Base-by-base conservation (phyloP, 2,329 filamentous ascomycete genomes). In the Cercospora brassicicola region DNA sequence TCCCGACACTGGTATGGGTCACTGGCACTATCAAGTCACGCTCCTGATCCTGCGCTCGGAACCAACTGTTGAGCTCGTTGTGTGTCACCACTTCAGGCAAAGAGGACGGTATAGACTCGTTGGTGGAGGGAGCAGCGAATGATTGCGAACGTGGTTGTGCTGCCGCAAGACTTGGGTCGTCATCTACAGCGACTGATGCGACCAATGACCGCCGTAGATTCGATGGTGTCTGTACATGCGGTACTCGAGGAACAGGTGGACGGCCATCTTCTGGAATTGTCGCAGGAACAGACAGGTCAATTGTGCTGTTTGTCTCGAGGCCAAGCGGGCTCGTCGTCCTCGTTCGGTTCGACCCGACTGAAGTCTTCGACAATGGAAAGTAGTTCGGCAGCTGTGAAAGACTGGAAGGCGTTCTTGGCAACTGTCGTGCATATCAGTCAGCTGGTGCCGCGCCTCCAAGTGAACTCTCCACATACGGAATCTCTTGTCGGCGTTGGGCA, bases 231-330 rank as follows among this genome's bases (percentile, higher is more conserved):
- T 53, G 56, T 5, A 65, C 63, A 15, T 33, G 56, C 9, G 64
- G 42, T 26, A 20, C 45, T 30, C 57, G 64, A 26, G 55, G 56
- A 13, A 60, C 20, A 11, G 36, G 26, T 2, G 57, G 45, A n/a
- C 64, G 56, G n/a, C 61, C 62, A 51, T 69, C 65, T 66, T 69
- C 68, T 23, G 68, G 56, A 36, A 69, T 69, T 1, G 65, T 45
- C 18, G 68, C 65, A 33, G 68, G 68, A 7, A 69, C 65, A 0
- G 64, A 62, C 3, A 69, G 51, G 26, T 67, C 68, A 26, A 62
- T 45, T 18, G 63, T 33, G 33, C 57, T 67, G 57, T 45, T 64
- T 42, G 62, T 55, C 3, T 57, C 69, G 18, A 61, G 30, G 9
- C 42, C 66, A n/a, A 68, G 33, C 15, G 66, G 69, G 55, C 66